phyloP scores from a whole-genome alignment of 2,329 filamentous ascomycete species.

The Calonectria multiphialidica region DNA sequence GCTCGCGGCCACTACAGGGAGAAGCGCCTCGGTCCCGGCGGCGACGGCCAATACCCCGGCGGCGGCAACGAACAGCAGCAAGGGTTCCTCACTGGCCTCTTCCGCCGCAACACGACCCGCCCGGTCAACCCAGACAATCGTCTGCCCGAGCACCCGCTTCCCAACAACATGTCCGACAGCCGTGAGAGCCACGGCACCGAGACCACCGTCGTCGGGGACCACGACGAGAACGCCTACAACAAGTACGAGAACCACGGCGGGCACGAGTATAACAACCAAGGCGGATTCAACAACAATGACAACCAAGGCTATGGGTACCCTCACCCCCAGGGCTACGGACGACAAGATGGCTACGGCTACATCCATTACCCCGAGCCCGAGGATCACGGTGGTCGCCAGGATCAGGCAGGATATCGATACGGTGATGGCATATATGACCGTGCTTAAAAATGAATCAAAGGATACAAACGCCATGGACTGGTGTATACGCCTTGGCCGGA shows the following conservation, averaged over 20 bases:
- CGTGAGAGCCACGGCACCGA: conserved; percentile 58
- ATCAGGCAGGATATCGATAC: conserved; percentile 47
- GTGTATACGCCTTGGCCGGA: background rate
- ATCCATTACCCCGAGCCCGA: conserved; percentile 43
- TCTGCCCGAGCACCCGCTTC: conserved; percentile 55
- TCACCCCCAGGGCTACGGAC: conserved; percentile 37
- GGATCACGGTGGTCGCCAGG: conserved; percentile 22
- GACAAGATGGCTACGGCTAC: conserved; percentile 45
- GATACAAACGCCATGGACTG: conserved; percentile 4
- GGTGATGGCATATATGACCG: conserved; percentile 53
- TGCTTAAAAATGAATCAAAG: conserved; percentile 18
- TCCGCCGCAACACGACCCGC: conserved; percentile 42
- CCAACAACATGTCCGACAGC: conserved; percentile 51
- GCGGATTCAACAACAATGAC: background rate
- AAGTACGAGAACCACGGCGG: conserved; percentile 35
- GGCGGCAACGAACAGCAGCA: conserved; percentile 54
- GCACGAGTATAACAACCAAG: background rate
- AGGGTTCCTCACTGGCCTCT: conserved; percentile 51
- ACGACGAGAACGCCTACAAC: conserved; percentile 41
- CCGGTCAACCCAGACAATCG: conserved; percentile 44
- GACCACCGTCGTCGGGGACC: conserved; percentile 48
- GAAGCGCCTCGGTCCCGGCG: conserved; percentile 73
- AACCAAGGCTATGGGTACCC: conserved; percentile 33
- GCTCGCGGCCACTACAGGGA: conserved; percentile 79
- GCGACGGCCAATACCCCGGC: conserved; percentile 69